Conservation (phyloP, 2,329 filamentous ascomycete genomes). For the Neofusicoccum laricinum region DNA sequence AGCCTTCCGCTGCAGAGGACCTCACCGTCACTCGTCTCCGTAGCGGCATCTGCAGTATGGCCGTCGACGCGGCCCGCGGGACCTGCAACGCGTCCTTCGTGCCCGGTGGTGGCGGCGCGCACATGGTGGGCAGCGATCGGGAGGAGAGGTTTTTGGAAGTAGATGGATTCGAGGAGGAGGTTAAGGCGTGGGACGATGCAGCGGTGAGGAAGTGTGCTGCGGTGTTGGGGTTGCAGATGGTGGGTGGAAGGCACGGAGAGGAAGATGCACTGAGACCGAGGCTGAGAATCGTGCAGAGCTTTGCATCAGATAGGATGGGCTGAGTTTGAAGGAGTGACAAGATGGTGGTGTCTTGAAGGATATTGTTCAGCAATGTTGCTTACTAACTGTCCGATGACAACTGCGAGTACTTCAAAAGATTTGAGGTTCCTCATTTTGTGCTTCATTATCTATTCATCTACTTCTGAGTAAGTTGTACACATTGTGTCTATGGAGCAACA, state of each 20-base stretch:
- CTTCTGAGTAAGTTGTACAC: too few relatives aligned
- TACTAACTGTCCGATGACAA: too few relatives aligned
- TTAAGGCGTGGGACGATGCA: background rate
- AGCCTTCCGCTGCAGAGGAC: background rate
- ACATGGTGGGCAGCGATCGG: background rate
- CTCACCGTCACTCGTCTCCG: background rate
- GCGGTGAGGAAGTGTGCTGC: background rate
- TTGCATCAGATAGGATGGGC: background rate
- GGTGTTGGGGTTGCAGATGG: background rate
- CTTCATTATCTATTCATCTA: too few relatives aligned
- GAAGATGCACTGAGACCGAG: background rate
- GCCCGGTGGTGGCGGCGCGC: background rate
- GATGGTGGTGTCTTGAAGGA: too few relatives aligned
- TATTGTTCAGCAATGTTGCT: too few relatives aligned
- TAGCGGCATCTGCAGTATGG: background rate
- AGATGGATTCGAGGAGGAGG: background rate
- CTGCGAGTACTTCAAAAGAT: too few relatives aligned
- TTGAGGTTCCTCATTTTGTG: too few relatives aligned
- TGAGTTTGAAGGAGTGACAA: background rate
- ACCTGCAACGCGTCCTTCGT: background rate
- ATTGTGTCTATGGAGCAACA: too few relatives aligned
- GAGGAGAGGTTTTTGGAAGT: background rate
- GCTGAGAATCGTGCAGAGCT: slow-evolving; percentile 1
- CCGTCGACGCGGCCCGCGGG: background rate
- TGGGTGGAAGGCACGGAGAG: background rate